A percentile compares a stretch with the other conserved stretches of the same genome.
phyloP scores from a whole-genome alignment of 345 rosid species.

The Cardamine resedifolia region DNA sequence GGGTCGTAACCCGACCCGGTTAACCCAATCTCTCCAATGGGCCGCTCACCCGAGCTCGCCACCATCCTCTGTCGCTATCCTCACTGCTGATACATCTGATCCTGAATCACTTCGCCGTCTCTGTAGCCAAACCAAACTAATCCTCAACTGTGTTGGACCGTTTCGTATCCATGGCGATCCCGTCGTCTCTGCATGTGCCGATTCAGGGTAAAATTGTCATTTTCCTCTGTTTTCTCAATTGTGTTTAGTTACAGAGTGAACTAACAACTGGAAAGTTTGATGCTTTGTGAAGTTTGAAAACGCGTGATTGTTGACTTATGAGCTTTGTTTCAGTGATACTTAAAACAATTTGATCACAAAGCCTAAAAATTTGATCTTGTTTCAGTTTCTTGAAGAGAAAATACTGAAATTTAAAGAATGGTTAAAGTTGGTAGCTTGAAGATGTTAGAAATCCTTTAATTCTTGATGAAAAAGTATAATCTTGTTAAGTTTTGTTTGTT shows the following conservation, averaged over 20 bases:
- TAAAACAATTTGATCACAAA: neutral
- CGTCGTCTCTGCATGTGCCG: constrained; percentile 77
- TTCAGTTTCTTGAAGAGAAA: neutral
- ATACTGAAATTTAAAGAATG: neutral
- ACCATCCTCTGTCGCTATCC: constrained; percentile 53
- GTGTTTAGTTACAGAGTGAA: neutral
- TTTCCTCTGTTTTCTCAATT: neutral
- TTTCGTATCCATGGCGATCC: constrained; percentile 74
- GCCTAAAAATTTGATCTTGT: neutral
- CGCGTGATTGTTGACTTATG: neutral
- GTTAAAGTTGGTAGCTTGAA: neutral
- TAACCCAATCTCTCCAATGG: constrained; percentile 64
- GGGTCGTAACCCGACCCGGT: constrained; percentile 66
- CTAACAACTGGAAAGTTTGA: neutral
- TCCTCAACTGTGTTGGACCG: constrained; percentile 90
- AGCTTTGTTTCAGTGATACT: neutral
- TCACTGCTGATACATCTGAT: constrained; percentile 71
- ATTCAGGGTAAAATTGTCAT: constrained; percentile 51
- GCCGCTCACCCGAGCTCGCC: constrained; percentile 62
- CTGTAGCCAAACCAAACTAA: constrained; percentile 62
- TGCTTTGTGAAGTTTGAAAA: neutral
- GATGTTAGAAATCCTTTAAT: neutral
- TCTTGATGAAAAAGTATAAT: neutral
- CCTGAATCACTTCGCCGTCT: constrained; percentile 69
- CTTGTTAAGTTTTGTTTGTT: neutral